Evolutionary conservation across 73 alveolate genomes (phyloP), one percentile per base, ranked within the genome.

Genomic region (Paramecium sonneborni): DNA sequence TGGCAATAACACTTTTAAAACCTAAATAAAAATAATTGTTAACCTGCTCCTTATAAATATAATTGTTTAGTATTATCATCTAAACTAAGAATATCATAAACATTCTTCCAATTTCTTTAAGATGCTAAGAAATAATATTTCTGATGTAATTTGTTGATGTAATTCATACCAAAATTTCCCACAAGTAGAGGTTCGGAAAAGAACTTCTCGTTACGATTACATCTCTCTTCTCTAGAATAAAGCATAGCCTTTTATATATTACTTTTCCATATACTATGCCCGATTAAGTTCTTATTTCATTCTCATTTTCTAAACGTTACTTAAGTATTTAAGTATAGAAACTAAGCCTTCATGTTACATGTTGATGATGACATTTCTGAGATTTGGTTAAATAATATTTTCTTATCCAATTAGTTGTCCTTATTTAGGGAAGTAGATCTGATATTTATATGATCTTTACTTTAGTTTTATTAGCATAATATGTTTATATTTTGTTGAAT

Each of bases 171-270:
- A 10, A 18, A n/a, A 6, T n/a, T 37, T 37, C 88, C 88, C 10
- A 38, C 12, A 20, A 76, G 37, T 38, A 76, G 44, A 41, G 62
- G 39, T 38, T 76, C 88, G 44, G 41, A 32, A 39, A 76, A 76
- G 62, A 76, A 41, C 39, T 76, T 76, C 43, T 76, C 88, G 20
- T 76, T 76, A 32, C 88, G 38, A 39, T 76, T 76, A 18, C 70
- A 37, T 34, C 88, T 34, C 32, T 76, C 88, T 21, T 76, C 88
- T 76, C 88, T 76, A n/a, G 52, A 69, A 28, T 30, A 24, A 57
- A 46, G 26, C 57, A 46, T 46, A 46, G 57, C 57, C 38, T 24
- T 57, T 57, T 28, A 24, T 28, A 57, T 57, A 21, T 24, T 57
- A 57, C 76, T 28, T 57, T 57, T 57, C 76, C 32, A 57, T 28